These are phyloP conservation scores for Boechera divaricarpa DNA, from an alignment of 345 rosid genomes.

Conservation along the genomic window DNA sequence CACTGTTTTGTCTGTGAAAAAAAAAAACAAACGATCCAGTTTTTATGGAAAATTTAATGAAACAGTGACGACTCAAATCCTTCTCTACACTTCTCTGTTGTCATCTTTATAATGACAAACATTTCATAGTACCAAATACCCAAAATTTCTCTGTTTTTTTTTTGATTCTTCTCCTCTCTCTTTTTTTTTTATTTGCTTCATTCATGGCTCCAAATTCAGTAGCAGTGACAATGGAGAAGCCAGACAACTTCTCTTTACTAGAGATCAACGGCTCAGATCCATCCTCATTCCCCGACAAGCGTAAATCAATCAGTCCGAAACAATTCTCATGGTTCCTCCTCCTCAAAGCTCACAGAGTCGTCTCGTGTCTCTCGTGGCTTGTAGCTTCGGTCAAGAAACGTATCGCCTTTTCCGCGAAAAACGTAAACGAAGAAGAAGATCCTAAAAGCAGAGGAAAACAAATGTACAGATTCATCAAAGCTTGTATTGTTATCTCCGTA, in stretches of 20 bases:
- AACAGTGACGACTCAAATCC: constrained; percentile 32
- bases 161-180: neutral
- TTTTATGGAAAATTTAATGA: constrained; percentile 40
- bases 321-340: constrained; percentile 81
- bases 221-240: constrained; percentile 83
- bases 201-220: constrained; percentile 82
- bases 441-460: constrained; percentile 64
- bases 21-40: constrained; percentile 40
- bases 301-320: constrained; percentile 71
- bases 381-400: constrained; percentile 67
- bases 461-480: constrained; percentile 75
- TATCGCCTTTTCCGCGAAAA: constrained; percentile 49
- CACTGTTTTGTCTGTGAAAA: constrained; percentile 34
- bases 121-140: constrained; percentile 28
- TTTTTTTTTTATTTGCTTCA: neutral
- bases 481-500: constrained; percentile 63
- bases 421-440: constrained; percentile 59
- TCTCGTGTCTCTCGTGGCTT: constrained; percentile 65
- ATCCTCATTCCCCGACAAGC: constrained; percentile 66
- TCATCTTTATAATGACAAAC: constrained; percentile 39
- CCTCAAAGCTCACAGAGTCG: constrained; percentile 67
- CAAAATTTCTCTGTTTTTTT: constrained; percentile 2
- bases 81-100: constrained; percentile 17
- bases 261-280: constrained; percentile 67
- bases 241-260: constrained; percentile 60